Evolutionary conservation across 352 stramenopile species (phyloP).

Genomic region (Phytopythium vexans): DNA sequence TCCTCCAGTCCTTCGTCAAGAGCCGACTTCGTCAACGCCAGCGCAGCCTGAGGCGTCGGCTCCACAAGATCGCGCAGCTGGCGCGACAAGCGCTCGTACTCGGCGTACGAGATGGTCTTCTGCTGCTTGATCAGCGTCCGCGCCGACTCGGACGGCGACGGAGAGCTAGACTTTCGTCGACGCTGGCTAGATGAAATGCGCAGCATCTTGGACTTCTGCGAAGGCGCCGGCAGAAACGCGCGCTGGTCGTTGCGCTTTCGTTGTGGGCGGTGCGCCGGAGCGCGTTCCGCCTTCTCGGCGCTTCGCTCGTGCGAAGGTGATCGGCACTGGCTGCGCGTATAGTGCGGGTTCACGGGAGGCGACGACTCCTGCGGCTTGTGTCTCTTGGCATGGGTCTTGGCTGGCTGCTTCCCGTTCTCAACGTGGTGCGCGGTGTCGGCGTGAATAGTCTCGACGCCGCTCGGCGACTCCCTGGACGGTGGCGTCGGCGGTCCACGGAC

Average conservation of each 20-base stretch:
- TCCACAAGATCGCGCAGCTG: conserved; percentile 70
- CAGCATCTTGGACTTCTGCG: conserved; percentile 47
- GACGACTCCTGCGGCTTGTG: conserved; percentile 5
- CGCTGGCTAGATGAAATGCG: conserved; percentile 25
- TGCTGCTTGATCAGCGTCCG: conserved; percentile 67
- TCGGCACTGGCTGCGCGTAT: conserved; percentile 1
- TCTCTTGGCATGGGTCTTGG: neutral
- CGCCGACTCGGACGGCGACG: conserved; percentile 46
- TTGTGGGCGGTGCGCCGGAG: conserved; percentile 22
- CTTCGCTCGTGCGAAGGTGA: conserved; percentile 24
- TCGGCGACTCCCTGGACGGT: conserved; percentile 3
- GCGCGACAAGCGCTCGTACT: conserved; percentile 65
- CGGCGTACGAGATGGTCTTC: conserved; percentile 73
- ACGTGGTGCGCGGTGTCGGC: neutral
- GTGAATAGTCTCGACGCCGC: neutral
- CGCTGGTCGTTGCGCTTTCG: conserved; percentile 42
- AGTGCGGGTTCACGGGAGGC: neutral
- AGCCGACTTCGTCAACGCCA: conserved; percentile 54
- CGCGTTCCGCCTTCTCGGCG: conserved; percentile 21
- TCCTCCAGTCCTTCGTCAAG: conserved; percentile 43
- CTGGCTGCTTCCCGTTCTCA: neutral
- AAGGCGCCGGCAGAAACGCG: conserved; percentile 37
- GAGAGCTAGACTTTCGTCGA: conserved; percentile 24
- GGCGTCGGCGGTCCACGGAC: conserved; percentile 1
- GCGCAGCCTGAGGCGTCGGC: conserved; percentile 46